phyloP scores from a whole-genome alignment of 164 flowering plant genomes.

The Buxus sempervirens region DNA sequence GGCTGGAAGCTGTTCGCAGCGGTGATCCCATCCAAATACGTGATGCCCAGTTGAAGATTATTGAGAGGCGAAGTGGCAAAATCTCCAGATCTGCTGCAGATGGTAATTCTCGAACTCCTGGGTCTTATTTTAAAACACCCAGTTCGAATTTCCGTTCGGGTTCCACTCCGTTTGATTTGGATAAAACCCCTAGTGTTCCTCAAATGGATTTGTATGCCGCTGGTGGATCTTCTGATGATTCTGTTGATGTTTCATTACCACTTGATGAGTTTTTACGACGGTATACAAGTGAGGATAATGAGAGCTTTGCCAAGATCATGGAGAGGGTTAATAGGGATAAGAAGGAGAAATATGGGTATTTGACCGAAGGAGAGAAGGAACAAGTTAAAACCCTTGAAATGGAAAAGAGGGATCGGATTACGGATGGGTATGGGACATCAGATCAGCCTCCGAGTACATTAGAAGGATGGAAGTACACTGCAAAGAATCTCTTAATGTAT shows the following conservation, averaged over 20 bases:
- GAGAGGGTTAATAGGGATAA: conserved; percentile 85
- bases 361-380: conserved; percentile 58
- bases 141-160: conserved; percentile 42
- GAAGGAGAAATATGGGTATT: conserved; percentile 63
- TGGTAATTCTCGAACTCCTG: conserved; percentile 47
- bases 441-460: conserved; percentile 77
- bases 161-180: conserved; percentile 45
- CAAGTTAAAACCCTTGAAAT: conserved; percentile 34
- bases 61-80: conserved; percentile 62
- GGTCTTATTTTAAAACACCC: conserved; percentile 1
- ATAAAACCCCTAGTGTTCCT: conserved; percentile 30
- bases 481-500: conserved; percentile 90
- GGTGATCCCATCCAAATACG: conserved; percentile 79
- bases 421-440: conserved; percentile 92
- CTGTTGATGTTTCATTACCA: conserved; percentile 29
- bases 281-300: conserved; percentile 93
- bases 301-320: conserved; percentile 70
- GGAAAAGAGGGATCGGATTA: conserved; percentile 57
- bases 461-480: conserved; percentile 81
- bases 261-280: conserved; percentile 74
- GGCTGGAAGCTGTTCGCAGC: conserved; percentile 72
- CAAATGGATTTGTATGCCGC: conserved; percentile 9
- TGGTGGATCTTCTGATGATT: conserved; percentile 20
- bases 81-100: conserved; percentile 13
- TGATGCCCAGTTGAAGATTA: conserved; percentile 90